Conservation (phyloP, 1,284 basidiomycete species). For the Heterobasidion occidentale region DNA sequence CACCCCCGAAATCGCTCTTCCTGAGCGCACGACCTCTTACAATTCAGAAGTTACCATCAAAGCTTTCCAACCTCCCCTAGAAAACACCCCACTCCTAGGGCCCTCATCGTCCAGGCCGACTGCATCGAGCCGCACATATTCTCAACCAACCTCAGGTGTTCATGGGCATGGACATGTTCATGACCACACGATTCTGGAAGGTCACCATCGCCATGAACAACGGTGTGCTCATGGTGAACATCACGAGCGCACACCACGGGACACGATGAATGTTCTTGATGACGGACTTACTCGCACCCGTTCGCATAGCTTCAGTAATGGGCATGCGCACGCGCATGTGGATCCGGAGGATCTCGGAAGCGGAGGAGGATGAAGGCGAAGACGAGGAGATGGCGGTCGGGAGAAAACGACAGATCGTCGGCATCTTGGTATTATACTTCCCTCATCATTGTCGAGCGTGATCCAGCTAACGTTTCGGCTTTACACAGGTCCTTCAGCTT, state of each 20-base stretch:
- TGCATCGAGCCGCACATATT: background rate
- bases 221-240: slow-evolving; percentile 27
- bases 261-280: slow-evolving; percentile 11
- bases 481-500: slow-evolving; percentile 55
- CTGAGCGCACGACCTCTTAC: background rate
- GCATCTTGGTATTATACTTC: slow-evolving; percentile 43
- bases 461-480: background rate
- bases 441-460: background rate
- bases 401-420: slow-evolving; percentile 50
- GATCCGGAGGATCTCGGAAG: slow-evolving; percentile 18
- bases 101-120: background rate
- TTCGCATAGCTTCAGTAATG: slow-evolving; percentile 6
- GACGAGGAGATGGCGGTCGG: slow-evolving; percentile 31
- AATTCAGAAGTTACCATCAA: background rate
- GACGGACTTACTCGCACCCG: slow-evolving; percentile 5
- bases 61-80: background rate
- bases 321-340: slow-evolving; percentile 15
- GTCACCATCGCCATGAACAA: slow-evolving; percentile 39
- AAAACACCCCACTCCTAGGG: slow-evolving; percentile 7
- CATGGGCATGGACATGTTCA: slow-evolving; percentile 1
- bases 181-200: slow-evolving; percentile 15
- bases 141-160: background rate
- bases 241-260: slow-evolving; percentile 20
- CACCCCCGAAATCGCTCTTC: background rate
- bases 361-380: slow-evolving; percentile 14